These are phyloP conservation scores for Aurifilum marmelostoma DNA, from an alignment of 2,329 filamentous ascomycete genomes.

Conservation along the genomic window DNA sequence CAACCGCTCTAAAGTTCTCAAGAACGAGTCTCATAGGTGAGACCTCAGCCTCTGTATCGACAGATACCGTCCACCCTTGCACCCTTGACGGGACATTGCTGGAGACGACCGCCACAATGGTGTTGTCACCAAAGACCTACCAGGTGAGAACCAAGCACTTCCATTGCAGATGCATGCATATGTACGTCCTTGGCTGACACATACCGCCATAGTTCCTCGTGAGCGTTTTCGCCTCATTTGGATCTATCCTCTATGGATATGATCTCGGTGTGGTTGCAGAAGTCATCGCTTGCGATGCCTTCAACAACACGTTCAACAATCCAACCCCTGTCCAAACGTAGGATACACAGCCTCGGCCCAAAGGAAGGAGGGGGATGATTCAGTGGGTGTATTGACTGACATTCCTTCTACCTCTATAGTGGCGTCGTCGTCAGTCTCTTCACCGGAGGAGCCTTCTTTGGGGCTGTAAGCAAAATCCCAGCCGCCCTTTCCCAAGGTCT, in stretches of 20 bases:
- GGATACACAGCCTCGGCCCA: conserved; percentile 22
- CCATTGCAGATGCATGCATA: not conserved
- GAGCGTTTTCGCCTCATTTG: conserved; percentile 58
- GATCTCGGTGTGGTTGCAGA: conserved; percentile 58
- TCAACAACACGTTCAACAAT: conserved; percentile 30
- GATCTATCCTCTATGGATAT: conserved; percentile 59
- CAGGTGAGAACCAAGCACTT: conserved; percentile 24
- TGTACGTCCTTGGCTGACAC: conserved; percentile 13
- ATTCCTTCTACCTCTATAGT: conserved; percentile 38
- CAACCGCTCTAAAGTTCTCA: not conserved
- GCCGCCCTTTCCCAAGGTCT: not conserved
- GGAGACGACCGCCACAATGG: conserved; percentile 24
- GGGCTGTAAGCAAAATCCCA: conserved; percentile 46
- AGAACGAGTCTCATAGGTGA: conserved; percentile 5
- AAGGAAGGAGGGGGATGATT: conserved; percentile 28
- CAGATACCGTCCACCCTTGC: not conserved
- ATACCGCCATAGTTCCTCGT: conserved; percentile 50
- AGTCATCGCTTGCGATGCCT: conserved; percentile 51
- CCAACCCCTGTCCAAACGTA: conserved; percentile 44
- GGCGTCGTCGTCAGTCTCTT: conserved; percentile 78
- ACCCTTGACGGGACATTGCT: not conserved
- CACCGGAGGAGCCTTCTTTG: conserved; percentile 76
- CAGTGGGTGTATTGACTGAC: conserved; percentile 9
- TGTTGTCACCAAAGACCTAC: conserved; percentile 30
- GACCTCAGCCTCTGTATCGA: not conserved